Evolutionary conservation across 192 early-diverging fungal species (phyloP), one percentile per base, ranked within the genome.

Genomic region (Backusella australiensis): DNA sequence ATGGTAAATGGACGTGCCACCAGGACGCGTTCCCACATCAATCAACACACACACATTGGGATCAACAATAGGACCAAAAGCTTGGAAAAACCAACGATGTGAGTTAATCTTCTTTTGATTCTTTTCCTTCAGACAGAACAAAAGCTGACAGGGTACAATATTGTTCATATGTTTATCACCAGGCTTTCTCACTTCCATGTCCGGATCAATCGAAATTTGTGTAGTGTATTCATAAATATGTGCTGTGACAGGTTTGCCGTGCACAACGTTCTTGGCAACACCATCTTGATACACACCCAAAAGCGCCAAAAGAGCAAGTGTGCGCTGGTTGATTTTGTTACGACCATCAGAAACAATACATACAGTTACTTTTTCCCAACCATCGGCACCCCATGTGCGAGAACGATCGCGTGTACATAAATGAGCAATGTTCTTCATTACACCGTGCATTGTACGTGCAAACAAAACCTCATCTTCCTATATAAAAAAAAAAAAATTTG

Each of bases 121-220:
- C 85, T 95, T 94, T 83, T 97, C 95, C 81, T 97, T 97, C 8
- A 97, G 83, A 84, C 93, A 92, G 81, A 97, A 97, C 36, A 97
- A 81, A 26, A 91, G 86, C 84, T 96, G 95, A 65, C 91, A 85
- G 67, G 93, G 93, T 12, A 92, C 91, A 21, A 87, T 84, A 53
- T 89, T 88, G 65, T 93, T 86, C 80, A 32, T 82, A 85, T 68
- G 78, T 34, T 89, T 85, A 14, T 84, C 82, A 49, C 90, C 91
- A 11, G 70, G 36, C n/a, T 49, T 71, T 79, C 87, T 87, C 52
- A 92, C 84, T 69, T 90, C 85, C 91, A 93, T 91, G 17, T 92
- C 92, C 19, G 90, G 81, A 41, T 94, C 94, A 46, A 94, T 82
- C 34, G 86, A 87, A 67, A 92, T 73, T 78, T 96, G 95, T 3